Evolutionary conservation across 768 basidiomycete genomes (phyloP), one percentile per base, ranked within the genome.

Genomic region (Tephrocybe rancida): DNA sequence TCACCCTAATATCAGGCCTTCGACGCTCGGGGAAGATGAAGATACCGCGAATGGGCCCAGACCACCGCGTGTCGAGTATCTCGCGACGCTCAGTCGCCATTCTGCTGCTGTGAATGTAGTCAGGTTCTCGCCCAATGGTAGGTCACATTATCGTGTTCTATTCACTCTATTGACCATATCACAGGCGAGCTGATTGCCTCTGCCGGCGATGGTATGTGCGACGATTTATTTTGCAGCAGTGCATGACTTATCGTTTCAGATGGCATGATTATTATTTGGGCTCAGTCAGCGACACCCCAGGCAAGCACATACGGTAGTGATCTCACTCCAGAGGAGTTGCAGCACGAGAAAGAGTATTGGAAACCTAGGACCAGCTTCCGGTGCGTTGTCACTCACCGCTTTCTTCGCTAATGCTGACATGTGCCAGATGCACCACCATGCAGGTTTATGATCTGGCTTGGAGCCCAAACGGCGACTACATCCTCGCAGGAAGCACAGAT

Each of bases 361-460:
- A 89, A 92, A 67, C 87, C 92, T 22, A 80, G 90, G 35, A 90
- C 86, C 27, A 89, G 91, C 24, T 87, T 96, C 65, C 78, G 89
- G 90, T 93, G 44, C 61, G 67, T 43, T 51, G 35, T 22, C 6
- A 29, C 2, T 29, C 44, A 47, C 42, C 25, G 4, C 43, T 0
- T 19, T 45, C 21, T 24, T 27, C 27, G 6, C 18, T 32, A 25
- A 49, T 39, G 24, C 11, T 52, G 34, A 45, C 22, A 24, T 37
- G 11, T 32, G 14, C n/a, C 64, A 96, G 95, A 53, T 93, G 92
- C 60, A 92, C 94, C 1, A 87, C 88, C 3, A 92, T 95, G 84
- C 94, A 98, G 68, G 94, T 98, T 5, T 99, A 99, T 68, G 97
- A 99, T 65, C 77, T 99, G 22, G 93, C 95, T 0, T 99, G 97